Evolutionary conservation across 768 basidiomycete species (phyloP).

Genomic region (Leucocoprinus sp.): DNA sequence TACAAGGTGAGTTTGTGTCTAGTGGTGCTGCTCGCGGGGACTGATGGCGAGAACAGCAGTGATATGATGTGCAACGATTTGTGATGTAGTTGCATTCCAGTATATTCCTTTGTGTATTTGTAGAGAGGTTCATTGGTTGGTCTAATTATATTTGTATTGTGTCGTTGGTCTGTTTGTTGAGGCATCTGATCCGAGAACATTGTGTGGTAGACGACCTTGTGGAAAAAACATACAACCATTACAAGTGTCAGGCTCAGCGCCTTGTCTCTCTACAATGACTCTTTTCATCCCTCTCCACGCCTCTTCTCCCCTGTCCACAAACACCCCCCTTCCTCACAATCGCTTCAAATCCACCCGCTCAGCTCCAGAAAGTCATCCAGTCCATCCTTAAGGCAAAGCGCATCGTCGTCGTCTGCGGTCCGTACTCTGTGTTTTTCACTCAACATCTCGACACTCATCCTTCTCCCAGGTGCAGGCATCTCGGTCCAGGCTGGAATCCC

Average conservation of each 20-base stretch:
- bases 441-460: slow-evolving; percentile 5
- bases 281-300: slow-evolving; percentile 54
- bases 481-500: slow-evolving; percentile 85
- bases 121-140: neutral
- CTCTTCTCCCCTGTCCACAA: slow-evolving; percentile 34
- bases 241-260: too few relatives aligned
- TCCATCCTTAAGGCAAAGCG: slow-evolving; percentile 73
- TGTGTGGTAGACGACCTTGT: too few relatives aligned
- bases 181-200: too few relatives aligned
- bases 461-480: slow-evolving; percentile 68
- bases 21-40: too few relatives aligned
- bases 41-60: slow-evolving; percentile 38
- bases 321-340: slow-evolving; percentile 48
- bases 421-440: slow-evolving; percentile 22
- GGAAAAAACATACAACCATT: too few relatives aligned
- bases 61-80: slow-evolving; percentile 25
- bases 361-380: slow-evolving; percentile 48
- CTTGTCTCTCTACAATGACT: slow-evolving; percentile 39
- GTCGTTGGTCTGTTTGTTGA: neutral
- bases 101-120: neutral
- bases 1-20: slow-evolving; percentile 38
- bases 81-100: neutral
- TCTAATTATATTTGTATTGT: neutral
- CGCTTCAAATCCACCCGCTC: slow-evolving; percentile 34
- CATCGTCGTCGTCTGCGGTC: slow-evolving; percentile 83